Evolutionary conservation across 2,329 filamentous ascomycete species (phyloP).

Genomic region (Niveomyces coronatus): DNA sequence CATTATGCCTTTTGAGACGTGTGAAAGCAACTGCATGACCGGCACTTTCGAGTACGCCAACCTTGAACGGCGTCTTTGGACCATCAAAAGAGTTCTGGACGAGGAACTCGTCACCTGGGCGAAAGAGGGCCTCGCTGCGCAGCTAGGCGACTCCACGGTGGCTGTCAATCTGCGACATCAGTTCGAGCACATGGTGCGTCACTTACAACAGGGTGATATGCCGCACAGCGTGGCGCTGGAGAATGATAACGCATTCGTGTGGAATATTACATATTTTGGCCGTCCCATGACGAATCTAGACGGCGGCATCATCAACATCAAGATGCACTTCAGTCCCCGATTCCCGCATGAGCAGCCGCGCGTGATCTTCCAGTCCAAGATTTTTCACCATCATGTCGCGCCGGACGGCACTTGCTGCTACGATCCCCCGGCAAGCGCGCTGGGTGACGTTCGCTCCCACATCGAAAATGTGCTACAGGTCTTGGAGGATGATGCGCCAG

Average conservation of each 20-base stretch:
- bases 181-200: conserved; percentile 69
- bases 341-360: conserved; percentile 87
- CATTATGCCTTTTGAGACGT: conserved; percentile 76
- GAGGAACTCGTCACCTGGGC: conserved; percentile 65
- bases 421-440: conserved; percentile 45
- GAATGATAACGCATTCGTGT: conserved; percentile 78
- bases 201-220: conserved; percentile 59
- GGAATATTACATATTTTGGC: conserved; percentile 83
- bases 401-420: conserved; percentile 77
- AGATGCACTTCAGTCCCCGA: conserved; percentile 65
- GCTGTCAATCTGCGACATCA: conserved; percentile 76
- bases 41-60: conserved; percentile 74
- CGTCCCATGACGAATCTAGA: conserved; percentile 88
- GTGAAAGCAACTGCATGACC: conserved; percentile 67
- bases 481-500: conserved; percentile 78
- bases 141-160: conserved; percentile 59
- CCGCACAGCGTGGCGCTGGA: conserved; percentile 69
- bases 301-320: conserved; percentile 78
- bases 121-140: conserved; percentile 51
- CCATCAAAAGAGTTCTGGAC: conserved; percentile 61
- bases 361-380: conserved; percentile 64
- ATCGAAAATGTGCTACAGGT: conserved; percentile 72
- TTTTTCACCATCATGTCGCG: conserved; percentile 85
- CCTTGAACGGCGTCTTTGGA: conserved; percentile 57
- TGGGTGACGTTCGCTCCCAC: conserved; percentile 72